Evolutionary conservation across 352 stramenopile genomes (phyloP).

Genomic region (Phytophthora citrophthora): DNA sequence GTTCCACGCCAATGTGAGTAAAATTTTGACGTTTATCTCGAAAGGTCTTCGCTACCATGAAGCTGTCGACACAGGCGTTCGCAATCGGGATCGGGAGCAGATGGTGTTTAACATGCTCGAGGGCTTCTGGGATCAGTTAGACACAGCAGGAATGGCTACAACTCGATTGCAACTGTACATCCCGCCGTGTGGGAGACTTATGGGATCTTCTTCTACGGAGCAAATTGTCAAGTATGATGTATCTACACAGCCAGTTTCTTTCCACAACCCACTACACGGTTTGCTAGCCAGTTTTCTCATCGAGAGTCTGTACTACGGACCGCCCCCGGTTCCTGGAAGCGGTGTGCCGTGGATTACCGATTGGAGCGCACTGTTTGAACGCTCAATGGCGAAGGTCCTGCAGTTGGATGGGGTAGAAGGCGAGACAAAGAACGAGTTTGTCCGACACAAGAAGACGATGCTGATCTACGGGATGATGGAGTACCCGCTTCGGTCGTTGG

Average conservation of each 20-base stretch:
- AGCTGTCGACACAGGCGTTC: constrained; percentile 32
- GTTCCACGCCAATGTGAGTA: constrained; percentile 81
- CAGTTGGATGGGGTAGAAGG: constrained; percentile 22
- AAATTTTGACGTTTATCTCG: constrained; percentile 62
- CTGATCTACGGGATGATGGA: constrained; percentile 81
- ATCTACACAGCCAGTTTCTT: constrained; percentile 78
- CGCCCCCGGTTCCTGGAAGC: constrained; percentile 25
- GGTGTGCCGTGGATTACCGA: constrained; percentile 46
- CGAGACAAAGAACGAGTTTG: constrained; percentile 32
- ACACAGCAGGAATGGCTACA: constrained; percentile 48
- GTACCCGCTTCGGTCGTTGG: constrained; percentile 76
- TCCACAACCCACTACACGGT: constrained; percentile 91
- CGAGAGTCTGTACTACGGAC: constrained; percentile 76
- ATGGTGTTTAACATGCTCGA: constrained; percentile 81
- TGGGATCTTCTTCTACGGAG: constrained; percentile 45
- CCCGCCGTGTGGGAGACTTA: constrained; percentile 66
- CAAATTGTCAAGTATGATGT: constrained; percentile 85
- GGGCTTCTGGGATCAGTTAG: constrained; percentile 79
- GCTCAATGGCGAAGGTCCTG: constrained; percentile 50
- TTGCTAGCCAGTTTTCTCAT: constrained; percentile 82
- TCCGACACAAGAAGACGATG: constrained; percentile 58
- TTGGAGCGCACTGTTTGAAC: constrained; percentile 58
- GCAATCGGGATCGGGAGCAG: constrained; percentile 43
- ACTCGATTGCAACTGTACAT: constrained; percentile 58
- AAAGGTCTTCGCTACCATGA: constrained; percentile 72